A percentile compares a stretch with the other conserved stretches of the same genome.
These are phyloP conservation scores for Heterotrichella gracilis DNA, from an alignment of 352 stramenopile species.

Conservation along the genomic window DNA sequence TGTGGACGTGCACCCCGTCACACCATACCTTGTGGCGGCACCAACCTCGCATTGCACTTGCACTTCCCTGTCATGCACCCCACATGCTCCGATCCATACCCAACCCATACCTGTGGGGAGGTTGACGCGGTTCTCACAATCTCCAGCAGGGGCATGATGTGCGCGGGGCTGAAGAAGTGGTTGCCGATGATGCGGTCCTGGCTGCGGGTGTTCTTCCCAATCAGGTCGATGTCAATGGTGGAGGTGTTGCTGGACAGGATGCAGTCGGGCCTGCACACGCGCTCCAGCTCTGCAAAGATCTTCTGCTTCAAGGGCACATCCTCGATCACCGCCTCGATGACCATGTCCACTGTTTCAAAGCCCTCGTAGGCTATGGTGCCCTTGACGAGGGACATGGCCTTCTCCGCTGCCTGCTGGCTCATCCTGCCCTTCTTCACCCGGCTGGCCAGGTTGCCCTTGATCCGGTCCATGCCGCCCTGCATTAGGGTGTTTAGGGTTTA, in stretches of 20 bases:
- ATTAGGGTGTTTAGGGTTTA: no score
- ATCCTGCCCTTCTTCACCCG: constrained; percentile 71
- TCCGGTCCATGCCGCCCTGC: constrained; percentile 57
- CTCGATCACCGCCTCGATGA: constrained; percentile 92
- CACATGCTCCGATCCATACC: no score
- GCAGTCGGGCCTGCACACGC: constrained; percentile 1
- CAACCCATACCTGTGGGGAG: no score
- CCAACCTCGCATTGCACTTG: no score
- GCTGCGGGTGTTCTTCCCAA: constrained; percentile 36
- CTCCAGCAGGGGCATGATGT: constrained; percentile 56
- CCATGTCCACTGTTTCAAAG: constrained; percentile 34
- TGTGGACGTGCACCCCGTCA: no score
- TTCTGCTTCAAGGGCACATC: constrained; percentile 76
- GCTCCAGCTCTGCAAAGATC: constrained; percentile 18
- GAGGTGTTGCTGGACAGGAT: constrained; percentile 19
- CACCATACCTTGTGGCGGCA: no score
- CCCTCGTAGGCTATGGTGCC: background rate
- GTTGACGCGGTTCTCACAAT: no score
- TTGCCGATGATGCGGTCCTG: constrained; percentile 72
- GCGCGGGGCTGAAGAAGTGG: constrained; percentile 94
- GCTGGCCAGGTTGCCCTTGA: constrained; percentile 62
- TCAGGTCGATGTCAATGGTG: constrained; percentile 59
- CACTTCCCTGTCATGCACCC: no score
- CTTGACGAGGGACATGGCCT: constrained; percentile 44
- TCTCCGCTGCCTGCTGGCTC: constrained; percentile 49